phyloP scores from a whole-genome alignment of 805 yeast genomes.

The Metschnikowia continentalis region DNA sequence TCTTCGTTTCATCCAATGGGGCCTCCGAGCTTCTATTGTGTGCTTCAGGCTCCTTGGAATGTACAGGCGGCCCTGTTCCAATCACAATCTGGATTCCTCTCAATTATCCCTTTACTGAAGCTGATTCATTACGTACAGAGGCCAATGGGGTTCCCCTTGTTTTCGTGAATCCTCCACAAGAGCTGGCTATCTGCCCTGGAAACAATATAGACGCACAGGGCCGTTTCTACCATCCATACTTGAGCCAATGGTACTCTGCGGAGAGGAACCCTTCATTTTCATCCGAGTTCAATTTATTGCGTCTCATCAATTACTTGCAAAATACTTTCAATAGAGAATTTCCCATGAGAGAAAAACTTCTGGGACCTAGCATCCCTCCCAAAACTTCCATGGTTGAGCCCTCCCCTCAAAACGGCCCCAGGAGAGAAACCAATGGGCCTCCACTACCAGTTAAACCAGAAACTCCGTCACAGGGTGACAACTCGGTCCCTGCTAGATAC shows the following conservation, averaged over 20 bases:
- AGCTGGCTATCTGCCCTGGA: constrained; percentile 49
- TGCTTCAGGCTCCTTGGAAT: constrained; percentile 52
- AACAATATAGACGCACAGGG: constrained; percentile 71
- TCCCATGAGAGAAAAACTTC: constrained; percentile 29
- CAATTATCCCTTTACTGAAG: constrained; percentile 51
- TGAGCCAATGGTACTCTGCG: constrained; percentile 51
- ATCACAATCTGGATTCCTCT: constrained; percentile 75
- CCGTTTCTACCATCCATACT: constrained; percentile 60
- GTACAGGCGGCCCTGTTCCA: constrained; percentile 35
- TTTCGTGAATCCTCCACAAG: constrained; percentile 54
- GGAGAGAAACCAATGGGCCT: constrained; percentile 20
- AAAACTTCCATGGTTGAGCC: constrained; percentile 29
- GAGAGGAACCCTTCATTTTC: constrained; percentile 2
- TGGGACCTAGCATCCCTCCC: constrained; percentile 23
- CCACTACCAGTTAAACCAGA: constrained; percentile 24
- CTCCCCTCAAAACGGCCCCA: constrained; percentile 18
- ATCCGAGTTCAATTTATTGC: constrained; percentile 25
- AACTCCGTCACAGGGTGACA: constrained; percentile 22
- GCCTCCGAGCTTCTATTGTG: constrained; percentile 55
- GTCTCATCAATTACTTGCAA: constrained; percentile 28
- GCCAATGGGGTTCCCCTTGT: constrained; percentile 54
- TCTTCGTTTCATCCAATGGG: constrained; percentile 51
- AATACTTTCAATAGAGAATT: constrained; percentile 34
- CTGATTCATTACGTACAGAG: constrained; percentile 7
- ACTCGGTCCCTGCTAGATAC: constrained; percentile 9